Conservation (phyloP, 2,329 filamentous ascomycete species). For the Colletotrichum camelliae region DNA sequence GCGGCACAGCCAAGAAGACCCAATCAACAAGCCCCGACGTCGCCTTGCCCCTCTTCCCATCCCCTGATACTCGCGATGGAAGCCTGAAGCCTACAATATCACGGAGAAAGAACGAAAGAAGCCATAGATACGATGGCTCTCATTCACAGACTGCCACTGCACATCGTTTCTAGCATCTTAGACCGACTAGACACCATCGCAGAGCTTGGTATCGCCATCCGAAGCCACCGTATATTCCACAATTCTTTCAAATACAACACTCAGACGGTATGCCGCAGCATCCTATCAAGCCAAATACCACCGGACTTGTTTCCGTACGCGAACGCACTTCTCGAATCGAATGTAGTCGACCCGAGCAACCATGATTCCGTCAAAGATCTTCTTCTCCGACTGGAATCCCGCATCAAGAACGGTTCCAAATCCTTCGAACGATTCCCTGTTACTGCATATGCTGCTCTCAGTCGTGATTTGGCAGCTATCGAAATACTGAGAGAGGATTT, state of each 20-base stretch:
- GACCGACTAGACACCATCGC: neutral
- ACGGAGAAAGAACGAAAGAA: neutral
- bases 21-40: neutral
- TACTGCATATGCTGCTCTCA: neutral
- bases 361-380: neutral
- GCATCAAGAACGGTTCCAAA: neutral
- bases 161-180: neutral
- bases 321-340: neutral
- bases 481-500: neutral
- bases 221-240: neutral
- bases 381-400: neutral
- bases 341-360: neutral
- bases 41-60: neutral
- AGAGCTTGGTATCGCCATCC: neutral
- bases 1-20: neutral
- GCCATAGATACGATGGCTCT: neutral
- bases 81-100: neutral
- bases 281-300: neutral
- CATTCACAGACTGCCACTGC: neutral
- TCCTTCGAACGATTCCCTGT: neutral
- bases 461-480: neutral
- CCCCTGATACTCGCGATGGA: neutral
- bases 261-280: neutral
- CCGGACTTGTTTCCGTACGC: neutral
- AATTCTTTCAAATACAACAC: neutral